phyloP scores from a whole-genome alignment of 352 stramenopile species.

The Pythium oligandrum region DNA sequence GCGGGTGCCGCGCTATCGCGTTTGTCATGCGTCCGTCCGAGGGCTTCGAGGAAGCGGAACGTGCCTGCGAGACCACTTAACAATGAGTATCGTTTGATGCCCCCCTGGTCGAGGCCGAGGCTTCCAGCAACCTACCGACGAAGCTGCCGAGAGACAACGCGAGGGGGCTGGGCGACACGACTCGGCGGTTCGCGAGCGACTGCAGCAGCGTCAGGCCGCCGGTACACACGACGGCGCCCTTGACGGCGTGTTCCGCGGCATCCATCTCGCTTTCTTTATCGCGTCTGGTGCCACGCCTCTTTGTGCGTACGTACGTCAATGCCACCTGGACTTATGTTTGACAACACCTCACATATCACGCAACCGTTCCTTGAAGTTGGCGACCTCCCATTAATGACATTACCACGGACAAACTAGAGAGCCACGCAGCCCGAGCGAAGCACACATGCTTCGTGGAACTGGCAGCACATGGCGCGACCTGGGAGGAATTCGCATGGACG shows the following conservation, averaged over 20 bases:
- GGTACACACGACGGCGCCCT: constrained; percentile 26
- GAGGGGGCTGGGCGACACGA: constrained; percentile 37
- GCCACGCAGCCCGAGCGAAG: constrained; percentile 40
- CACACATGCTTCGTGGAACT: constrained; percentile 62
- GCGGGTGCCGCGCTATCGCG: constrained; percentile 5
- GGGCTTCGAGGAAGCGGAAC: constrained; percentile 47
- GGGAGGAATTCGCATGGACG: constrained; percentile 64
- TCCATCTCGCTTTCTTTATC: constrained; percentile 19
- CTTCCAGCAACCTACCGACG: constrained; percentile 23
- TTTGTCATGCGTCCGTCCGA: constrained; percentile 14
- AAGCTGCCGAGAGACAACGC: constrained; percentile 49
- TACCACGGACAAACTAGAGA: too few relatives aligned
- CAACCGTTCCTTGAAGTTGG: background rate
- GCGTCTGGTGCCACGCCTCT: background rate
- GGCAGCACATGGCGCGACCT: constrained; percentile 68
- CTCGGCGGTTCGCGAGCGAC: constrained; percentile 30
- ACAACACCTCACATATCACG: too few relatives aligned
- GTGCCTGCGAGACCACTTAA: constrained; percentile 7
- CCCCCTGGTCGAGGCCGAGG: background rate
- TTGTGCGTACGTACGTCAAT: background rate
- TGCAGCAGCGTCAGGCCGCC: constrained; percentile 33
- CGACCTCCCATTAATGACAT: too few relatives aligned
- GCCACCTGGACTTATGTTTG: too few relatives aligned
- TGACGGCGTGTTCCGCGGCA: constrained; percentile 28
- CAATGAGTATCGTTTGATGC: too few relatives aligned